Evolutionary conservation across 2,329 filamentous ascomycete genomes (phyloP).

Genomic region (Cordyceps pruinosa): DNA sequence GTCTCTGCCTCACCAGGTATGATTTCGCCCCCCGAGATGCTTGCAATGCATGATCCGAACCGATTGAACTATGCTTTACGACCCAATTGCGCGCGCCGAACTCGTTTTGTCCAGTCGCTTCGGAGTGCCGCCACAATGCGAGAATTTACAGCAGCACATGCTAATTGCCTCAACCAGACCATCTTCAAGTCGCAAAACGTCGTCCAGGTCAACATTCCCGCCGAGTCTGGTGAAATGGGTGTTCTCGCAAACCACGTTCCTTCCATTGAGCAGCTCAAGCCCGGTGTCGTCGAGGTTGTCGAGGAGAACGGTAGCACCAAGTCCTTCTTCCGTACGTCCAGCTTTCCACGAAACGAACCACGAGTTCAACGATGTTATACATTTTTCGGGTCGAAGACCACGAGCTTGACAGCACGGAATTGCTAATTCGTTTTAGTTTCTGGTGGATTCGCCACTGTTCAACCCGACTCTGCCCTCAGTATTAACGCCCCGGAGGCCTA

Average conservation of each 20-base stretch:
- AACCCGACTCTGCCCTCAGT: slow-evolving; percentile 90
- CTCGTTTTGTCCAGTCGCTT: slow-evolving; percentile 12
- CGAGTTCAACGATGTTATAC: background rate
- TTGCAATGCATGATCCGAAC: background rate
- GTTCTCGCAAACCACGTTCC: slow-evolving; percentile 98
- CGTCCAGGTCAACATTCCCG: slow-evolving; percentile 97
- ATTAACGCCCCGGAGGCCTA: slow-evolving; percentile 98
- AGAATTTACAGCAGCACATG: slow-evolving; percentile 16
- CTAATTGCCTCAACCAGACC: slow-evolving; percentile 57
- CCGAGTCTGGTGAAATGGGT: slow-evolving; percentile 98
- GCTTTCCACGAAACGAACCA: background rate
- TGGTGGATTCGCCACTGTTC: slow-evolving; percentile 92
- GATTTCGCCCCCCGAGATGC: slow-evolving; percentile 26
- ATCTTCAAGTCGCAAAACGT: slow-evolving; percentile 62
- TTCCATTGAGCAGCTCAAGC: slow-evolving; percentile 97
- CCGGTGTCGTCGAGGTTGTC: slow-evolving; percentile 88
- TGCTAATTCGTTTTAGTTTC: slow-evolving; percentile 56
- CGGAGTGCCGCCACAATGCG: slow-evolving; percentile 5
- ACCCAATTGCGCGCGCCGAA: slow-evolving; percentile 22
- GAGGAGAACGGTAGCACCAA: slow-evolving; percentile 87
- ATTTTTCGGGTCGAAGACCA: background rate
- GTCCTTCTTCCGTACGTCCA: slow-evolving; percentile 88
- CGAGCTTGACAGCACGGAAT: background rate
- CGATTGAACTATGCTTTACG: slow-evolving; percentile 18
- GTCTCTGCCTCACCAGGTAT: slow-evolving; percentile 96